A percentile compares a stretch with the other conserved stretches of the same genome.
Evolutionary conservation across 2,329 filamentous ascomycete species (phyloP).

Genomic region (Fonsecaea erecta): DNA sequence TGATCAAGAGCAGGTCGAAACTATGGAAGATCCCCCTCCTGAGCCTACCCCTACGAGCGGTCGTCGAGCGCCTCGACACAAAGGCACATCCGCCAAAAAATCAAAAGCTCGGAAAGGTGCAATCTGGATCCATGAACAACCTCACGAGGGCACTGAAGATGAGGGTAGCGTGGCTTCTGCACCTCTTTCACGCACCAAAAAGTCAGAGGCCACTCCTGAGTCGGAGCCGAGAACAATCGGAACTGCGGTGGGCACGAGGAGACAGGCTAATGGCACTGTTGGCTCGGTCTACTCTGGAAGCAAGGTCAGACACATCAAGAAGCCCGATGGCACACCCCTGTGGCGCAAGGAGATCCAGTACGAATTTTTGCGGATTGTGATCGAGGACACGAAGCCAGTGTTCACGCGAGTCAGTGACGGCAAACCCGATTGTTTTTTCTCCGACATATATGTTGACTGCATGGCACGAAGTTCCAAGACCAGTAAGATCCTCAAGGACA

Average conservation of each 20-base stretch:
- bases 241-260: constrained; percentile 56
- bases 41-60: constrained; percentile 19
- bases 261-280: constrained; percentile 68
- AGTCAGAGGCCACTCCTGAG: constrained; percentile 34
- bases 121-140: constrained; percentile 35
- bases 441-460: constrained; percentile 96
- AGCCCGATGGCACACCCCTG: constrained; percentile 68
- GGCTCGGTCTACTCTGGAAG: constrained; percentile 70
- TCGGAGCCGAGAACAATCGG: constrained; percentile 32
- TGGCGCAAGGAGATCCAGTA: constrained; percentile 72
- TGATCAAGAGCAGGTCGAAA: constrained; percentile 17
- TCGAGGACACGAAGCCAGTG: constrained; percentile 66
- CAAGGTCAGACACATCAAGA: constrained; percentile 70
- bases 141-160: constrained; percentile 37
- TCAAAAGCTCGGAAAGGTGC: constrained; percentile 34
- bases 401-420: constrained; percentile 93
- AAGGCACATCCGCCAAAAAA: constrained; percentile 21
- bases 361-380: constrained; percentile 66
- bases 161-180: constrained; percentile 35
- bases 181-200: constrained; percentile 31
- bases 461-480: constrained; percentile 99
- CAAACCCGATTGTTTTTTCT: constrained; percentile 75
- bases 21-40: constrained; percentile 12
- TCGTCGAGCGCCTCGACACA: constrained; percentile 24
- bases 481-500: constrained; percentile 97